Conservation (phyloP, 306 rosid species). For the Castanea mollissima region DNA sequence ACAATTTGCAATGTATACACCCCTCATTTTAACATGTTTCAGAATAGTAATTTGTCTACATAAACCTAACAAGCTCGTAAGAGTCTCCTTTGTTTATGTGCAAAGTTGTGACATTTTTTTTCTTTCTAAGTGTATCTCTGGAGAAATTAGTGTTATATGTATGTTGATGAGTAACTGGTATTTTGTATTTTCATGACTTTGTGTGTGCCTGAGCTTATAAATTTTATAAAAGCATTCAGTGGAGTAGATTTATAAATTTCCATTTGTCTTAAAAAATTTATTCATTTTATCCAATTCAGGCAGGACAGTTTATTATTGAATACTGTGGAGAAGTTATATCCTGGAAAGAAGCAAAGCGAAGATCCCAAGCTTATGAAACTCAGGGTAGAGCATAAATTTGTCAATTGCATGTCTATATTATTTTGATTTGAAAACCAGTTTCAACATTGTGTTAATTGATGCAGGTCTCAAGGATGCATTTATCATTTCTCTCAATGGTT, state of each 20-base stretch:
- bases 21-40: too few species aligned
- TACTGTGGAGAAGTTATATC: conserved; percentile 97
- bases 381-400: conserved; percentile 55
- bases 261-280: not conserved
- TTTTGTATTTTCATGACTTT: not conserved
- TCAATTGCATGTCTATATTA: not conserved
- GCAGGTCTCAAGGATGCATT: conserved; percentile 92
- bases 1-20: too few species aligned
- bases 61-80: not conserved
- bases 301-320: conserved; percentile 80
- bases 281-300: conserved; percentile 43
- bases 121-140: not conserved
- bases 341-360: conserved; percentile 89
- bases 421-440: conserved; percentile 22
- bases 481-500: conserved; percentile 83
- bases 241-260: not conserved
- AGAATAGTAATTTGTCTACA: too few species aligned
- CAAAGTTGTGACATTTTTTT: not conserved
- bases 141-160: not conserved
- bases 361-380: conserved; percentile 79
- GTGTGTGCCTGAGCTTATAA: not conserved
- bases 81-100: not conserved
- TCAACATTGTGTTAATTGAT: conserved; percentile 29
- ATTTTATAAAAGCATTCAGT: not conserved
- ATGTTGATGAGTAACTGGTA: not conserved